Evolutionary conservation across 257 asterid genomes (phyloP), one percentile per base, ranked within the genome.

Genomic region (Solanum piurae): DNA sequence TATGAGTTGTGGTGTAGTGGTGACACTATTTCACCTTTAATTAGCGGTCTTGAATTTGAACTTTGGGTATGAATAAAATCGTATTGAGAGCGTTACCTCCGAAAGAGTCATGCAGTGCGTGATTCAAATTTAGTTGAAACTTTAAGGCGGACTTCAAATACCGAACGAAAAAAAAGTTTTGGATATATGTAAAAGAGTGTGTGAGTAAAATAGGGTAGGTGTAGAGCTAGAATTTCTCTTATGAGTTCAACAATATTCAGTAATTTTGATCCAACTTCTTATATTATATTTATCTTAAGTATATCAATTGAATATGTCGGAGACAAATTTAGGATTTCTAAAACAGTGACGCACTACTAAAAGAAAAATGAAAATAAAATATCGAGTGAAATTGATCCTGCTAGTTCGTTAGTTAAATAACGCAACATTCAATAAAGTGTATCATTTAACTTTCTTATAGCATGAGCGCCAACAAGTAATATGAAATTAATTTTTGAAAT

Each of bases 21-120:
- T 46, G 18, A 2, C 7, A 46, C 20, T 46, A 12, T 1, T 13
- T 46, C 7, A 49, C 0, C 3, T 5, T 3, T 49, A 49, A 49
- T 49, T 5, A 49, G 58, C 3, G 21, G 2, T 49, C 0, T 49
- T 1, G 3, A 1, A 0, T 49, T 49, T 3, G 20, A 49, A 6
- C 0, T 1, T 2, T 5, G 18, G 6, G 1, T 49, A 16, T 5
- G 0, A 49, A 13, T 7, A 46, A 46, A 46, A 46, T 46, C 0
- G 1, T 13, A 49, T 5, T 49, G 58, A 13, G 21, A 49, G 18
- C 0, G 6, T 13, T 2, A 49, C 3, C 21, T 13, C 2, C 0
- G 3, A 49, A 49, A 2, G 58, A 49, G 21, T 13, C 21, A 5
- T 13, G 58, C 58, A 49, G 18, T 49, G 20, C 0, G 1, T 5